These are phyloP conservation scores for Chromera velia DNA, from an alignment of 73 alveolate species.

Conservation along the genomic window DNA sequence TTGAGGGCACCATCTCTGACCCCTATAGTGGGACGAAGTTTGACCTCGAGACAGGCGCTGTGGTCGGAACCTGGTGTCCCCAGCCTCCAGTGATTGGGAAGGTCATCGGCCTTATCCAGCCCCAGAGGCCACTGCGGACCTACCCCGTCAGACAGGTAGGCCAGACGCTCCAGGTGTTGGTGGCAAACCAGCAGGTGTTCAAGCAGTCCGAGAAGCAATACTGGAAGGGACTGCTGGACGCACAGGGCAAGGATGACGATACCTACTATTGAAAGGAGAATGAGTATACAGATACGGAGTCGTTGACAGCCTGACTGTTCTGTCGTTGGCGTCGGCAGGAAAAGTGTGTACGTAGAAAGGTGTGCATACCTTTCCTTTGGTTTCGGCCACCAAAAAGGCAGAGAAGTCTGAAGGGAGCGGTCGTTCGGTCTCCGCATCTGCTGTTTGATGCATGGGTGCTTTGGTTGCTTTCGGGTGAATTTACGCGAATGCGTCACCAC, in stretches of 20 bases:
- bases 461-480: too few species aligned
- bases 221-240: background rate
- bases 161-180: background rate
- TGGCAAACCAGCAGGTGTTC: background rate
- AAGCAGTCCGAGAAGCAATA: background rate
- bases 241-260: background rate
- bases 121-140: background rate
- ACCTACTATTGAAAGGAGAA: background rate
- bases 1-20: background rate
- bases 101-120: background rate
- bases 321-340: too few species aligned
- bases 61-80: conserved; percentile 2
- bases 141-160: background rate
- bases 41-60: background rate
- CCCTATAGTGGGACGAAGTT: background rate
- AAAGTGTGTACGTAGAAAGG: too few species aligned
- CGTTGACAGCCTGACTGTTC: too few species aligned
- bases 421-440: too few species aligned
- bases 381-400: too few species aligned
- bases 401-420: too few species aligned
- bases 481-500: too few species aligned
- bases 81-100: conserved; percentile 5
- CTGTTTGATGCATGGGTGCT: too few species aligned
- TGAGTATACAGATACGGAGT: background rate
- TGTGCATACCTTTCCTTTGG: too few species aligned